Base-by-base conservation (phyloP, 805 yeast species). In the Sugiyamaella mastotermitis region DNA sequence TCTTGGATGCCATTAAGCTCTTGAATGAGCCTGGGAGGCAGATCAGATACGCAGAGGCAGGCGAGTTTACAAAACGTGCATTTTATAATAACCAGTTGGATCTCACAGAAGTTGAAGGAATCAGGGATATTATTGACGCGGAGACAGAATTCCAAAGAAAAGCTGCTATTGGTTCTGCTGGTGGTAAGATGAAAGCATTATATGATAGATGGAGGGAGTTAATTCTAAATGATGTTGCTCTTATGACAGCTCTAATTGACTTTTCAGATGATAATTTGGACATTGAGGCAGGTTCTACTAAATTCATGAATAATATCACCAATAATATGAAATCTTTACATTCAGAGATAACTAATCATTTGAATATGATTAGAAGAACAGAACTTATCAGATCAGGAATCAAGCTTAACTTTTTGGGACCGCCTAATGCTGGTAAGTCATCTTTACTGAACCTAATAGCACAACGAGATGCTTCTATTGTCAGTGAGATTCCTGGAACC, bases 361-460 rank as follows among this genome's bases (percentile, higher is more conserved):
- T 68, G 16, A 40, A 53, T 5, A 41, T 34, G 5, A 34, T 47
- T 4, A 27, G 45, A 23, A 23, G 48, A 13, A 40, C 49, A 1
- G 83, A 78, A 47, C 63, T 88, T 1, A 57, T 90, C 11, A 58
- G 80, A 28, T 66, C 71, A 17, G 98, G 98, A 1, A 76, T 90
- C 20, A 75, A 74, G 41, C 51, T 88, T 18, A 76, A 80, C 0
- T 62, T 92, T 7, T 47, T 88, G 10, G 98, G 98, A 0, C 92
- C 94, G 5, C 96, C 98, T 1, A 92, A 92, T 58, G 96, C 95
- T 1, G 98, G 98, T 0, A 92, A 92, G 56, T 87, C 96, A 3
- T 84, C 95, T 1, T 61, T 92, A 8, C 59, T 92, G 36, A 92
- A 92, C 52, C 53, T 62, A n/a, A 58, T 92, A 5, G 85, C 88